Evolutionary conservation across 768 basidiomycete genomes (phyloP).

Genomic region (Hypholoma sublateritium): DNA sequence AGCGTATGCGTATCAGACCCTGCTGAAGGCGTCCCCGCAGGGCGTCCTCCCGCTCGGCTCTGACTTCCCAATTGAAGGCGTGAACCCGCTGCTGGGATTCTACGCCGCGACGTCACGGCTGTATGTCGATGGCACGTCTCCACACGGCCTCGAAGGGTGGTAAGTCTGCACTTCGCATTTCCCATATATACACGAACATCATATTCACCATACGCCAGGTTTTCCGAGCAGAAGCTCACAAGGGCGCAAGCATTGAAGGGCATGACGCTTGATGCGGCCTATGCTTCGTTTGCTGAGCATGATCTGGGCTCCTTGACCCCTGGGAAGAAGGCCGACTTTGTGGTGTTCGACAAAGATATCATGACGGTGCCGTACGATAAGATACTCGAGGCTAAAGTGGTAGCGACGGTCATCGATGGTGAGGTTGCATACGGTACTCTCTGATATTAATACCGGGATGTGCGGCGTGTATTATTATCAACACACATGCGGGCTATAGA

Average conservation of each 20-base stretch:
- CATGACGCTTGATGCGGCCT: slow-evolving; percentile 89
- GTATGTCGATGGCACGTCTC: slow-evolving; percentile 67
- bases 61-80: slow-evolving; percentile 91
- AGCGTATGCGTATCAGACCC: slow-evolving; percentile 86
- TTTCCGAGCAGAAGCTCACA: slow-evolving; percentile 69
- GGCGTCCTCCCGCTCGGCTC: slow-evolving; percentile 78
- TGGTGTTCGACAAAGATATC: slow-evolving; percentile 79
- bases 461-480: no score
- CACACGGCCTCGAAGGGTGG: slow-evolving; percentile 86
- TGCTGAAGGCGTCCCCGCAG: slow-evolving; percentile 56
- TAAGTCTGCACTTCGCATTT: slow-evolving; percentile 29
- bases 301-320: slow-evolving; percentile 67
- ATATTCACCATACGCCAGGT: slow-evolving; percentile 47
- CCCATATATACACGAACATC: background rate
- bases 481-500: no score
- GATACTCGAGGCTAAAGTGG: slow-evolving; percentile 65
- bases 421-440: slow-evolving; percentile 56
- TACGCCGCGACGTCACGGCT: slow-evolving; percentile 85
- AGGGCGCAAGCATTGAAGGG: slow-evolving; percentile 83
- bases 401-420: slow-evolving; percentile 78
- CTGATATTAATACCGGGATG: background rate
- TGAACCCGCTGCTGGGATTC: slow-evolving; percentile 88
- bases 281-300: slow-evolving; percentile 78
- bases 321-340: slow-evolving; percentile 88
- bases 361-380: slow-evolving; percentile 62